Conservation (phyloP, 805 yeast genomes). For the Torulaspora microellipsoides region DNA sequence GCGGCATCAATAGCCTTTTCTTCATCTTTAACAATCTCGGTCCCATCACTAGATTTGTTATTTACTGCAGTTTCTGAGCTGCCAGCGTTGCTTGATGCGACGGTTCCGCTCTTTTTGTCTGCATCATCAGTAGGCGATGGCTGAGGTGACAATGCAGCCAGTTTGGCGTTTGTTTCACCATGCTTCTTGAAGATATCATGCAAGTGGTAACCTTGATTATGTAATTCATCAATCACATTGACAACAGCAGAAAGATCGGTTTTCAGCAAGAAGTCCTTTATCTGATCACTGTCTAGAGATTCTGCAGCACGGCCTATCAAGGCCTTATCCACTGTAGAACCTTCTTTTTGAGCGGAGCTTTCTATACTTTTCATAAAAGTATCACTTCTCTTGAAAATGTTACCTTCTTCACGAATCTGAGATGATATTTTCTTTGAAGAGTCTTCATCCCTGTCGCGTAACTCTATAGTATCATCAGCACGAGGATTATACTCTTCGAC, state of each 20-base stretch:
- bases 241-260: slow-evolving; percentile 39
- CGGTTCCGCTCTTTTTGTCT: not conserved
- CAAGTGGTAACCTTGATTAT: slow-evolving; percentile 39
- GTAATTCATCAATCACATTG: slow-evolving; percentile 38
- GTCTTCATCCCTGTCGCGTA: slow-evolving; percentile 23
- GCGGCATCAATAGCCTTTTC: slow-evolving; percentile 35
- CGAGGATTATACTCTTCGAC: slow-evolving; percentile 26
- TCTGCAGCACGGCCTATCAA: slow-evolving; percentile 29
- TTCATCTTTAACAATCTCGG: slow-evolving; percentile 16
- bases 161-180: slow-evolving; percentile 7
- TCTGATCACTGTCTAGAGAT: slow-evolving; percentile 35
- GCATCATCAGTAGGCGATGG: slow-evolving; percentile 1
- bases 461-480: slow-evolving; percentile 33
- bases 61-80: not conserved
- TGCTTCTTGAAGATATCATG: slow-evolving; percentile 34
- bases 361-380: slow-evolving; percentile 14
- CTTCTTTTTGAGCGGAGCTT: slow-evolving; percentile 6
- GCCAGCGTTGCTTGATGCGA: not conserved
- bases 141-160: slow-evolving; percentile 7
- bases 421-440: slow-evolving; percentile 9
- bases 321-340: slow-evolving; percentile 18
- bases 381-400: slow-evolving; percentile 22
- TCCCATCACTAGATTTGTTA: not conserved
- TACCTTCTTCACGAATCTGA: slow-evolving; percentile 26
- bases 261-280: slow-evolving; percentile 36